Conservation (phyloP, 495 filamentous ascomycete species). For the Trichoderma orchidacearum region DNA sequence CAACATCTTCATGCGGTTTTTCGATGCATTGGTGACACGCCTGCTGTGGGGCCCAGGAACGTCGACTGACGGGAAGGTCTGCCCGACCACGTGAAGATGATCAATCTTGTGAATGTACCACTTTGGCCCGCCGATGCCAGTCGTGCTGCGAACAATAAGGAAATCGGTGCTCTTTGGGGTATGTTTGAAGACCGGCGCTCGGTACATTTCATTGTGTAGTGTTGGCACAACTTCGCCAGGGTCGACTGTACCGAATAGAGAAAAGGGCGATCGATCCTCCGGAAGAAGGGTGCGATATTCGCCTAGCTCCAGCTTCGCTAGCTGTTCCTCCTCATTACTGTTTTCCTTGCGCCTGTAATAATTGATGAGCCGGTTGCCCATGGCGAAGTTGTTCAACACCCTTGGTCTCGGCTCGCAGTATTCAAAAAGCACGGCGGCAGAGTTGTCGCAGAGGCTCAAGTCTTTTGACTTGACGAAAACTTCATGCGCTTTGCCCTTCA, state of each 20-base stretch:
- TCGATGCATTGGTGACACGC: conserved; percentile 85
- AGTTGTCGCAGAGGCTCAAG: conserved; percentile 76
- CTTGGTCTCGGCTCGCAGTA: conserved; percentile 91
- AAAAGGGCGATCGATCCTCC: conserved; percentile 90
- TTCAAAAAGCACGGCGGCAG: conserved; percentile 73
- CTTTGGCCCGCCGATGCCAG: conserved; percentile 52
- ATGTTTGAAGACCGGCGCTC: conserved; percentile 87
- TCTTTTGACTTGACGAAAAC: conserved; percentile 64
- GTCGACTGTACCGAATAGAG: conserved; percentile 84
- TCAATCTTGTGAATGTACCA: conserved; percentile 83
- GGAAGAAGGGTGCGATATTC: conserved; percentile 77
- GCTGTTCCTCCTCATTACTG: conserved; percentile 54
- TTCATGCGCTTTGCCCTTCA: conserved; percentile 59
- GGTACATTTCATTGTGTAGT: conserved; percentile 88
- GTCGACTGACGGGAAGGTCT: conserved; percentile 80
- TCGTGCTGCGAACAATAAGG: conserved; percentile 68
- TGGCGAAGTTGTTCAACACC: conserved; percentile 88
- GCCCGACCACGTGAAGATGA: conserved; percentile 77
- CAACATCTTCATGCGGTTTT: conserved; percentile 92
- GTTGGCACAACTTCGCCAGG: conserved; percentile 80
- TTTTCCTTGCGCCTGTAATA: conserved; percentile 83
- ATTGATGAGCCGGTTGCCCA: conserved; percentile 90
- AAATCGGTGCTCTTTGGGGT: conserved; percentile 69
- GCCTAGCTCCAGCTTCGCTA: conserved; percentile 47
- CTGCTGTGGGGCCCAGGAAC: conserved; percentile 87